Percentiles rank a stretch among this genome's conserved stretches.
Conservation (phyloP, 129 eudicot genomes). For the Arctium minus region DNA sequence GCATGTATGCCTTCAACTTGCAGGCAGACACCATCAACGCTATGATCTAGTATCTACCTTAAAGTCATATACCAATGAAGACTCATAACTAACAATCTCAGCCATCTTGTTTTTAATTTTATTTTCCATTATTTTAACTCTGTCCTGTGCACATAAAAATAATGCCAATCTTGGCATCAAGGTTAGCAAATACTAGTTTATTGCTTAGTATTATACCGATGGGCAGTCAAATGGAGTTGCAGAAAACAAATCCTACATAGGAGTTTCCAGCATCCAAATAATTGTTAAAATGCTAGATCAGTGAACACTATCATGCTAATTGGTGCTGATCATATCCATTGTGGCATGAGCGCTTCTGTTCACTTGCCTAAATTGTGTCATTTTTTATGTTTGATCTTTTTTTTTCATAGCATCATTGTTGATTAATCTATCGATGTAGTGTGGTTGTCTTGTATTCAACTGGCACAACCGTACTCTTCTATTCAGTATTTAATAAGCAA, state of each 20-base stretch:
- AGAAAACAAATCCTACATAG: background rate
- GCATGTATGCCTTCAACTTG: background rate
- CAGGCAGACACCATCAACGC: background rate
- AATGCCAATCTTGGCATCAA: background rate
- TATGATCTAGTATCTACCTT: too few relatives aligned
- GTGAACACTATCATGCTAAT: too few relatives aligned
- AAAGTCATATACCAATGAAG: background rate
- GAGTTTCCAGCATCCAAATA: background rate
- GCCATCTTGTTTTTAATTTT: background rate
- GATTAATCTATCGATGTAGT: background rate
- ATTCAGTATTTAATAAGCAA: background rate
- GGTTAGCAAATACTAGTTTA: background rate
- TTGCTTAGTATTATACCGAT: background rate
- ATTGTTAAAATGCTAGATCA: background rate
- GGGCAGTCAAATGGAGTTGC: background rate
- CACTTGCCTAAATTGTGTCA: background rate
- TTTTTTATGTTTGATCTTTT: background rate
- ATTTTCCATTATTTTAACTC: background rate
- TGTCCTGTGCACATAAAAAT: background rate
- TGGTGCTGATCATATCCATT: too few relatives aligned
- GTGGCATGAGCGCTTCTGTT: background rate
- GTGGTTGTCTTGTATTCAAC: too few relatives aligned
- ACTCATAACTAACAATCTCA: background rate
- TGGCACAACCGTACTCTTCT: too few relatives aligned
- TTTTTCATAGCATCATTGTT: background rate